Evolutionary conservation across 2,329 filamentous ascomycete species (phyloP).

Genomic region (Xylariaceae sp.): DNA sequence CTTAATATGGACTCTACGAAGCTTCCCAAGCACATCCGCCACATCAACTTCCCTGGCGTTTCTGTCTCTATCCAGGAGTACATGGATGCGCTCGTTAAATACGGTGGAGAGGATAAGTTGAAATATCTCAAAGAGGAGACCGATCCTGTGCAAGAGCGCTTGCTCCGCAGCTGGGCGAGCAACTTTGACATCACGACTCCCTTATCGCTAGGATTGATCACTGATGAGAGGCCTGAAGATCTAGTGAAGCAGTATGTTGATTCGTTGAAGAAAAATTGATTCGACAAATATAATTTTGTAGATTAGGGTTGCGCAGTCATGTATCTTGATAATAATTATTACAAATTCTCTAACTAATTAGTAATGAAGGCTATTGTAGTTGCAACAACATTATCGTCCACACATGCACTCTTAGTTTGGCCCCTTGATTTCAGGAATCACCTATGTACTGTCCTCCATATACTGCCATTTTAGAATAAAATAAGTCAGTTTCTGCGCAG

Average conservation of each 20-base stretch:
- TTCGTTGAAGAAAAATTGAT: constrained; percentile 30
- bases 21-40: constrained; percentile 44
- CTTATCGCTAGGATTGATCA: constrained; percentile 46
- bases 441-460: constrained; percentile 19
- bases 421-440: too few relatives aligned
- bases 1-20: constrained; percentile 36
- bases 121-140: constrained; percentile 51
- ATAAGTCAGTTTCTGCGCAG: constrained; percentile 39
- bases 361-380: too few relatives aligned
- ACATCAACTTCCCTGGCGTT: constrained; percentile 56
- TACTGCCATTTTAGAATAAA: constrained; percentile 34
- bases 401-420: too few relatives aligned
- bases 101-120: constrained; percentile 53
- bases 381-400: too few relatives aligned
- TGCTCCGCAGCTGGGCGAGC: constrained; percentile 58
- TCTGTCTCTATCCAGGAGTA: constrained; percentile 57
- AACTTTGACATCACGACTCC: constrained; percentile 52
- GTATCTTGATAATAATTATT: too few relatives aligned
- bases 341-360: too few relatives aligned
- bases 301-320: too few relatives aligned
- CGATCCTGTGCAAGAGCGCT: constrained; percentile 50
- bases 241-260: constrained; percentile 55
- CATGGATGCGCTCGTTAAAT: constrained; percentile 52
- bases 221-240: constrained; percentile 50
- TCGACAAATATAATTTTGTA: too few relatives aligned